phyloP scores from a whole-genome alignment of 345 rosid genomes.

The Heritiera fomes region DNA sequence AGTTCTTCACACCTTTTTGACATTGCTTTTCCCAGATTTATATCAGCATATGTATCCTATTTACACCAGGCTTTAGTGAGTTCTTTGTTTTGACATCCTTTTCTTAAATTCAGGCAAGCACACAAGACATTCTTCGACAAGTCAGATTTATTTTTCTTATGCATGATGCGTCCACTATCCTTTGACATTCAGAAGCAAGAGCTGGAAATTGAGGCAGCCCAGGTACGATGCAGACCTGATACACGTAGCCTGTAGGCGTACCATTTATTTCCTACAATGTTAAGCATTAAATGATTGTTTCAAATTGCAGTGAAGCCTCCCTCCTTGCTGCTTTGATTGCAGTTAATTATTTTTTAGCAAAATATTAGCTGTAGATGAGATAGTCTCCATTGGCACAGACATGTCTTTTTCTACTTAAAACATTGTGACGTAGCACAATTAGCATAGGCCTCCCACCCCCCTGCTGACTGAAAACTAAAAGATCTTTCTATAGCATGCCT shows the following conservation, averaged over 20 bases:
- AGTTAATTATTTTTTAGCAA: neutral
- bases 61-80: neutral
- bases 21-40: constrained; percentile 11
- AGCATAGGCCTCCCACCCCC: neutral
- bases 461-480: neutral
- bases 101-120: constrained; percentile 45
- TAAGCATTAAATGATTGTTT: neutral
- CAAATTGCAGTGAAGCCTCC: neutral
- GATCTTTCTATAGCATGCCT: neutral
- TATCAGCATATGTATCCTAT: neutral
- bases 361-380: neutral
- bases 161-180: constrained; percentile 65
- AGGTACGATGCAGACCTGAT: constrained; percentile 39
- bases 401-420: too few relatives aligned
- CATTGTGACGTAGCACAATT: neutral
- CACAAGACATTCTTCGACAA: constrained; percentile 64
- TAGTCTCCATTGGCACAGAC: neutral
- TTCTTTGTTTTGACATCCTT: constrained; percentile 3
- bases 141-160: constrained; percentile 71
- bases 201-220: constrained; percentile 75
- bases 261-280: neutral
- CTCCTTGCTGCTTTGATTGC: neutral
- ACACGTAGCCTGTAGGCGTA: neutral
- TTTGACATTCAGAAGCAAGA: constrained; percentile 75
- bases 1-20: neutral